Percentiles rank a stretch among this genome's conserved stretches.
Evolutionary conservation across 1,139 yeast genomes (phyloP).

Genomic region (Saccharomycopsis hybrid): DNA sequence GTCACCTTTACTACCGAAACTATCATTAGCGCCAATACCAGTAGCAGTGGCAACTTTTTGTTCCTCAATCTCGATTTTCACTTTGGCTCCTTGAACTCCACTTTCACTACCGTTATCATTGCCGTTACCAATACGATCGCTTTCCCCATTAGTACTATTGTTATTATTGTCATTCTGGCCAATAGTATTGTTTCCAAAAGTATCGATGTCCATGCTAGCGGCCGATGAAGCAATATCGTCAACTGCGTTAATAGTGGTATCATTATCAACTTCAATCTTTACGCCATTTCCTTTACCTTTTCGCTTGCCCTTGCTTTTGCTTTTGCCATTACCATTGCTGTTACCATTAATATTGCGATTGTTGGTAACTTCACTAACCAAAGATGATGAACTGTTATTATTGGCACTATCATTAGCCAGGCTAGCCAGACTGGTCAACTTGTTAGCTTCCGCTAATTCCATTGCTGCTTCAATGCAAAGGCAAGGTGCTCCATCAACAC

Average conservation of each 20-base stretch:
- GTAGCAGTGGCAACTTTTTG: background rate
- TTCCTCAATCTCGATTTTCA: background rate
- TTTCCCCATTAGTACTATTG: background rate
- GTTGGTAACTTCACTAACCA: too few species aligned
- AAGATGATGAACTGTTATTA: too few species aligned
- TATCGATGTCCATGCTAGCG: background rate
- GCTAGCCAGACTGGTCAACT: too few species aligned
- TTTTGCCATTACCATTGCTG: background rate
- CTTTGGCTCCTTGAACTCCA: background rate
- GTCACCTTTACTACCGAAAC: background rate
- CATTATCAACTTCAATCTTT: too few species aligned
- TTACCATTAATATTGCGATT: background rate
- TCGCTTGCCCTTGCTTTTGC: background rate
- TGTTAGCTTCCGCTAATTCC: background rate
- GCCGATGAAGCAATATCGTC: too few species aligned
- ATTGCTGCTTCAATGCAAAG: slow-evolving; percentile 19
- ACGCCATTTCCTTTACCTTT: too few species aligned
- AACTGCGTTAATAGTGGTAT: too few species aligned
- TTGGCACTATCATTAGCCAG: too few species aligned
- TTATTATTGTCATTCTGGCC: background rate
- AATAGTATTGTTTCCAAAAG: background rate
- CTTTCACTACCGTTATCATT: background rate
- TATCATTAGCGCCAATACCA: background rate
- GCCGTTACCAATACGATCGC: background rate
- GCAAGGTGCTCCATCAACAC: slow-evolving; percentile 21